Evolutionary conservation across 2,329 filamentous ascomycete species (phyloP), one percentile per base, ranked within the genome.

Genomic region (Hymenoscyphus occultus): DNA sequence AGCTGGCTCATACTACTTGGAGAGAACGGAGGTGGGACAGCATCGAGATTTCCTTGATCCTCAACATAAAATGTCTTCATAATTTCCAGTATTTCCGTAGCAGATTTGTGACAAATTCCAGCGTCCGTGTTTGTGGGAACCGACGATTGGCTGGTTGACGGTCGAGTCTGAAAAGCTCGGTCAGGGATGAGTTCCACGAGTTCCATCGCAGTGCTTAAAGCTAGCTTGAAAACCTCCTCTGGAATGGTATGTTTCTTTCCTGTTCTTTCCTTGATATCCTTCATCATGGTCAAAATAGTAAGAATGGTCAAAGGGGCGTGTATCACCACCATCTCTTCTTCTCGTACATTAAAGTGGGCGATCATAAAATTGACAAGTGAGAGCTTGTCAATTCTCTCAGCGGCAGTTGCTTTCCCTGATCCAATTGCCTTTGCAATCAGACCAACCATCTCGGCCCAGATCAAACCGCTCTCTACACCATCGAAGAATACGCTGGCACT

Each of bases 401-500:
- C 73, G 39, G 74, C 61, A 35, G 73, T 69, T n/a, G 79, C 62
- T 42, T 74, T 78, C 28, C 80, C 81, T 5, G 82, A 78, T 2
- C 81, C 80, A 62, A 88, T 79, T n/a, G 85, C 81, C 71, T 87
- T 82, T 1, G 83, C 82, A 65, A 95, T 80, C 54, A 95, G 82
- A 13, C 86, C 81, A 64, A 92, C 80, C 64, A 97, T 82, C 74
- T 96, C 92, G 59, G 90, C 88, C 81, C 96, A 99, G 58, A 99
- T 97, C 22, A 98, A 81, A 7, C 91, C 90, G 72, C 93, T 96
- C 77, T 99, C 95, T 48, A 98, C 94, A 5, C 94, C 94, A 74
- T 99, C 95, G 71, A 99, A 99, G 78, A 99, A 99, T 51, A 95
- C 90, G 74, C 91, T 96, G 5, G 94, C 95, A 75, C 94, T 98